Conservation (phyloP, 2,329 filamentous ascomycete species). For the Stachybotrys chartarum region DNA sequence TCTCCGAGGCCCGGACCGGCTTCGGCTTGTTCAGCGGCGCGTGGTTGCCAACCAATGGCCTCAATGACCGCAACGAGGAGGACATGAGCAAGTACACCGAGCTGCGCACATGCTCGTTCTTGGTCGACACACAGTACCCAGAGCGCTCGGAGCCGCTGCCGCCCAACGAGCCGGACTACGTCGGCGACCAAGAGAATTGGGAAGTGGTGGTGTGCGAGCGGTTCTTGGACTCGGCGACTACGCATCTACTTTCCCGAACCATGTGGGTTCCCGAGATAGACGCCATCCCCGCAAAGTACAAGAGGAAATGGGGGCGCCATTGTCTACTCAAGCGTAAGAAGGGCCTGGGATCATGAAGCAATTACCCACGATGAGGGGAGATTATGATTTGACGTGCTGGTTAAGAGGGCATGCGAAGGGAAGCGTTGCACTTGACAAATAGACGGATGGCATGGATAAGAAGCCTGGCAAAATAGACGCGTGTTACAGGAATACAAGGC, state of each 20-base stretch:
- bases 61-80: slow-evolving; percentile 89
- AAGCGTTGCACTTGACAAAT: too few relatives aligned
- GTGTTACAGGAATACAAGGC: too few relatives aligned
- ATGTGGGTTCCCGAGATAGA: slow-evolving; percentile 73
- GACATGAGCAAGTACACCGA: slow-evolving; percentile 83
- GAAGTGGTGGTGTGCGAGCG: slow-evolving; percentile 64
- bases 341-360: not conserved
- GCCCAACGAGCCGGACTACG: slow-evolving; percentile 71
- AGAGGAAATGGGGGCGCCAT: slow-evolving; percentile 79
- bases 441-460: too few relatives aligned
- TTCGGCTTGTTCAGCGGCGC: slow-evolving; percentile 77
- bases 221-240: slow-evolving; percentile 76
- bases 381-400: too few relatives aligned
- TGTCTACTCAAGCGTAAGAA: slow-evolving; percentile 65
- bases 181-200: slow-evolving; percentile 69
- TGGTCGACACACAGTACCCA: slow-evolving; percentile 82
- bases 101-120: slow-evolving; percentile 66
- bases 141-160: slow-evolving; percentile 43
- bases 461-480: too few relatives aligned
- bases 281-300: slow-evolving; percentile 61
- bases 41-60: slow-evolving; percentile 71
- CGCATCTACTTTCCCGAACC: slow-evolving; percentile 65
- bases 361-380: not conserved
- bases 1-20: slow-evolving; percentile 63
- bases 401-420: too few relatives aligned